Evolutionary conservation across 257 asterid species (phyloP).

Genomic region (Solanum dulcamara): DNA sequence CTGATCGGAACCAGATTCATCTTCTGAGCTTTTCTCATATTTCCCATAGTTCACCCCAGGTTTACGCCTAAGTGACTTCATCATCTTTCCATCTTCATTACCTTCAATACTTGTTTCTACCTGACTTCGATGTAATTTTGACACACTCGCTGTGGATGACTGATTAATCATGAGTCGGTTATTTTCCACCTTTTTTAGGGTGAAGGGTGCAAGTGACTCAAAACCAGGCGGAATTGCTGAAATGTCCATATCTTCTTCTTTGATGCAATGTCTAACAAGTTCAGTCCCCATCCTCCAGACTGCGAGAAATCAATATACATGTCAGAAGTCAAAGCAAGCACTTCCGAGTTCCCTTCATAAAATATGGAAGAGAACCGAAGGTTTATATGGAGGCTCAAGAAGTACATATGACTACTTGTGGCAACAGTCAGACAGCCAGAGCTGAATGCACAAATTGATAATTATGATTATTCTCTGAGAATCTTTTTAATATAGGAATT

Average conservation of each 20-base stretch:
- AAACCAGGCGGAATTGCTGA: constrained; percentile 89
- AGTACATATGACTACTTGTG: background rate
- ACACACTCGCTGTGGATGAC: constrained; percentile 24
- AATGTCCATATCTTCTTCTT: constrained; percentile 68
- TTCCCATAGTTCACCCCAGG: constrained; percentile 43
- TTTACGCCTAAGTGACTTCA: constrained; percentile 44
- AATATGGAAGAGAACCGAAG: background rate
- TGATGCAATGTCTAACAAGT: constrained; percentile 53
- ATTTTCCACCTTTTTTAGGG: constrained; percentile 43
- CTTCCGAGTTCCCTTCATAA: background rate
- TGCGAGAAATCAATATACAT: constrained; percentile 4
- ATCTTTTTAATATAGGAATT: background rate
- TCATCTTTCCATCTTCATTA: constrained; percentile 29
- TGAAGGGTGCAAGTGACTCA: constrained; percentile 69
- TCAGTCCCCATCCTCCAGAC: constrained; percentile 57
- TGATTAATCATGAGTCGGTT: constrained; percentile 15
- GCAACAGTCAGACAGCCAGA: background rate
- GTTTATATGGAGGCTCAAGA: background rate
- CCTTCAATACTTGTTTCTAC: constrained; percentile 30
- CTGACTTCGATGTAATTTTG: constrained; percentile 19
- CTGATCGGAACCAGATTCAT: constrained; percentile 62
- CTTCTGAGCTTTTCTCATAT: constrained; percentile 46
- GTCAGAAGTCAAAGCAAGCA: constrained; percentile 3
- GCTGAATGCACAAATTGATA: background rate
- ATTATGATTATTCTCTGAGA: background rate